Base-by-base conservation (phyloP, 305 asterid genomes). In the Fraxinus latifolia region DNA sequence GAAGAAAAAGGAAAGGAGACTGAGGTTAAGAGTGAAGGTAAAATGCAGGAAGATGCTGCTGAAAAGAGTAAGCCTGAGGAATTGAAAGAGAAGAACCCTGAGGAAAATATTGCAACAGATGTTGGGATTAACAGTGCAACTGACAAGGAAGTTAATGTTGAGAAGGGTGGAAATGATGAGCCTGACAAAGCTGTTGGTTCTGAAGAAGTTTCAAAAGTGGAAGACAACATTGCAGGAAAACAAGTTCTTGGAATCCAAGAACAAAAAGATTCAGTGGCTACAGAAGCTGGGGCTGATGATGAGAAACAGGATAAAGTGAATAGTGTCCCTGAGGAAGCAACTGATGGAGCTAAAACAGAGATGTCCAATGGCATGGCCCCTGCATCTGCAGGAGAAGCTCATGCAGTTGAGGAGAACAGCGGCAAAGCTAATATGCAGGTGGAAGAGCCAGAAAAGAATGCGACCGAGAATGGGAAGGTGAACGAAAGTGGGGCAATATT, bases 391-490 rank as follows among this genome's bases (percentile, higher is more conserved):
- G 87, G 77, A 11, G 87, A 88, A 73, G 29, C 82, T 21, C 81
- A 80, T 9, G 89, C 39, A 27, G 37, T 76, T 29, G 81, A 67
- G 79, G 88, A 76, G 27, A 70, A 68, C 7, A 77, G 67, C n/a
- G 62, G 78, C 8, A 81, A 88, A 70, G 71, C 62, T 12, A 80
- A 8, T 71, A 39, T 65, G 78, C 79, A 79, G 55, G 91, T 62
- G 37, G 87, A 86, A 74, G 93, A 86, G 82, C 83, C 83, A 67
- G 90, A 85, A 2, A 92, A 87, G 75, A 83, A 75, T 58, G 83
- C 83, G 7, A 53, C 86, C 77, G 91, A 88, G 80, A 88, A 83
- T 7, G 86, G 88, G 78, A 88, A 89, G 86, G 86, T 87, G 77
- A 90, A 88, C 21, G 93, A 88, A 62, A 80, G 85, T 7, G 86